Evolutionary conservation across 441 rosid species (phyloP).

Genomic region (Adansonia rubrostipa): DNA sequence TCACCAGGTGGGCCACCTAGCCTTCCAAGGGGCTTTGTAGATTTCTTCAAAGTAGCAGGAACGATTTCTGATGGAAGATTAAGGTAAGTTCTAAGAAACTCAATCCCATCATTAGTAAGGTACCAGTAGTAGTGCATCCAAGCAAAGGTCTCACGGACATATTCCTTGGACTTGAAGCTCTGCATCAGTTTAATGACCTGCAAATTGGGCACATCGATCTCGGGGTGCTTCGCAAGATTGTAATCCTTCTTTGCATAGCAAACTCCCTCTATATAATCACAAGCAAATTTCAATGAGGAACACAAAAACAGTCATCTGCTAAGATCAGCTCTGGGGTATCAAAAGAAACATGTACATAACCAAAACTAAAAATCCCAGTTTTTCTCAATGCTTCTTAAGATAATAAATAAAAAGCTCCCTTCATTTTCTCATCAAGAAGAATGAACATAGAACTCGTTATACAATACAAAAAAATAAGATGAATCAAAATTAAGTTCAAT

Average conservation of each 20-base stretch:
- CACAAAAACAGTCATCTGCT: background rate
- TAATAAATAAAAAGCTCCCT: background rate
- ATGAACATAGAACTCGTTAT: background rate
- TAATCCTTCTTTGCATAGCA: conserved; percentile 71
- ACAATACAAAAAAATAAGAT: no score
- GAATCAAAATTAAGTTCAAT: no score
- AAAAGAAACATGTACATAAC: background rate
- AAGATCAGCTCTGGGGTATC: background rate
- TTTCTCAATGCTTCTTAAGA: background rate
- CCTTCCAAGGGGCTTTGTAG: conserved; percentile 73
- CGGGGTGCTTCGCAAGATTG: conserved; percentile 73
- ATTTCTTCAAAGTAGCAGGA: conserved; percentile 89
- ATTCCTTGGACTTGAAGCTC: conserved; percentile 78
- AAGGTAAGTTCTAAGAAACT: conserved; percentile 62
- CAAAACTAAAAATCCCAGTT: background rate
- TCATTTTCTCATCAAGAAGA: background rate
- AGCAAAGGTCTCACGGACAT: conserved; percentile 66
- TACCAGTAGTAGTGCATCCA: conserved; percentile 86
- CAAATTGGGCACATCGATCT: conserved; percentile 69
- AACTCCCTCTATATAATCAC: conserved; percentile 55
- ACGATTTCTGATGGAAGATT: conserved; percentile 78
- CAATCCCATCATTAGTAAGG: conserved; percentile 73
- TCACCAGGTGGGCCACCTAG: conserved; percentile 75
- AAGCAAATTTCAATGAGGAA: background rate
- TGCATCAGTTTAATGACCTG: conserved; percentile 81